Evolutionary conservation across 805 yeast species (phyloP), one percentile per base, ranked within the genome.

Genomic region (Saturnispora kantuleensis): DNA sequence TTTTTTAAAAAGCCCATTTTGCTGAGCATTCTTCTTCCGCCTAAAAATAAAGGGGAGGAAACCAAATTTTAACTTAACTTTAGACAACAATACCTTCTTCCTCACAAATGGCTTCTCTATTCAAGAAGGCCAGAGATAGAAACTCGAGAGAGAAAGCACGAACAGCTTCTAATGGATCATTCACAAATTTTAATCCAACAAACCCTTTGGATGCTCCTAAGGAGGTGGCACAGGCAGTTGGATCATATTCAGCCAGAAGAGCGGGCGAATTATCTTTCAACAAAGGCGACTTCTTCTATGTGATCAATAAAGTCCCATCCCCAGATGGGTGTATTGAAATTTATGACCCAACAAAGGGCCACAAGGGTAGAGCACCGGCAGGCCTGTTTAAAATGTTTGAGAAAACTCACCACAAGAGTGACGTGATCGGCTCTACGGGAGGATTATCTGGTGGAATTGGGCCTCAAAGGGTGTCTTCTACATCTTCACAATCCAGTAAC

Each of bases 281-380:
- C 36, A 77, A 79, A 52, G 96, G 96, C 33, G 97, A 90, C 57
- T 89, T 88, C 58, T 86, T 89, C 65, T 87, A 86, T 57, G 94
- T 93, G 2, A 69, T 73, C 34, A 73, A 76, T 45, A 76, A 75
- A 44, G 69, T 74, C 45, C 33, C 42, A 3, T 30, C 47, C 2
- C 44, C 47, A 4, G 52, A 49, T 31, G 58, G 55, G 1, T 74
- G 70, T 89, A 86, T 78, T 56, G 88, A 86, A 56, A 97, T 95
- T 2, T 77, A 80, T 42, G 88, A 90, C 59, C 97, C 97, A 11
- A 75, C 83, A 39, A 77, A 84, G 31, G 77, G 81, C 53, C 65
- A 73, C 26, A 71, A 76, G 41, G 98, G 98, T 1, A 76, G 84
- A 75, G 97, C 93, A 1, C 97, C 97, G 4, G 78, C 78, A 35